phyloP scores from a whole-genome alignment of 805 yeast genomes.

The Starmerella bombicola region DNA sequence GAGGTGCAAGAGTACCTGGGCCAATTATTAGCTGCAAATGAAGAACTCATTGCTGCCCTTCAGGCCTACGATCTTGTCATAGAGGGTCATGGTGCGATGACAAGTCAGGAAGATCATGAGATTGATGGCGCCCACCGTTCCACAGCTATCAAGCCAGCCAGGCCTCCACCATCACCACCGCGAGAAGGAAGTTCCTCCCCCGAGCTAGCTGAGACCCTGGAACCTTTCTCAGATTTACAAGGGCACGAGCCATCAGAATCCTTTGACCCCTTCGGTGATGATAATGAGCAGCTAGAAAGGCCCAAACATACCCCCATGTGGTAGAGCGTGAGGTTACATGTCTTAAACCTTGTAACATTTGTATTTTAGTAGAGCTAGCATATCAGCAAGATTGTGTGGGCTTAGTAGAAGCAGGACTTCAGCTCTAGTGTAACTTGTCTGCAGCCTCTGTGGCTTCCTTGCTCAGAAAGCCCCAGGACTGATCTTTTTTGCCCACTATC shows the following conservation, averaged over 20 bases:
- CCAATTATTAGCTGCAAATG: conserved; percentile 78
- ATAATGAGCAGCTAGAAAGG: conserved; percentile 28
- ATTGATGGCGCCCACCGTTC: conserved; percentile 28
- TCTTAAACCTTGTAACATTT: too few relatives aligned
- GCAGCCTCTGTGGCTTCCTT: conserved; percentile 1
- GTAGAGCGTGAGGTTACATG: conserved; percentile 6
- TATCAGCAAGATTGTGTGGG: too few relatives aligned
- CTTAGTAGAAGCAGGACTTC: too few relatives aligned
- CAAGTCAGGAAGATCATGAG: conserved; percentile 27
- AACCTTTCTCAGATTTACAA: conserved; percentile 8
- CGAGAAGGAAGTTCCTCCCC: conserved; percentile 1
- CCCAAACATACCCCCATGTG: conserved; percentile 23
- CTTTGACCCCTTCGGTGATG: conserved; percentile 43
- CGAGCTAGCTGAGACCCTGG: conserved; percentile 15
- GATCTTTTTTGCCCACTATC: conserved; percentile 2
- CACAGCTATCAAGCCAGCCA: conserved; percentile 13
- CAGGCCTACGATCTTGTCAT: conserved; percentile 46
- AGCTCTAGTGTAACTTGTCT: too few relatives aligned
- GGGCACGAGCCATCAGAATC: conserved; percentile 19
- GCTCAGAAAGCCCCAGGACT: conserved; percentile 11
- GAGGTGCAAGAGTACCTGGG: conserved; percentile 66
- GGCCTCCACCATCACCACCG: conserved; percentile 16
- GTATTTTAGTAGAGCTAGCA: too few relatives aligned
- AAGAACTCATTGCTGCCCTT: conserved; percentile 67
- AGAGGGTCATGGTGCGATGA: conserved; percentile 6